Conservation (phyloP, 139 green algal species). For the Picochlorum sp. region DNA sequence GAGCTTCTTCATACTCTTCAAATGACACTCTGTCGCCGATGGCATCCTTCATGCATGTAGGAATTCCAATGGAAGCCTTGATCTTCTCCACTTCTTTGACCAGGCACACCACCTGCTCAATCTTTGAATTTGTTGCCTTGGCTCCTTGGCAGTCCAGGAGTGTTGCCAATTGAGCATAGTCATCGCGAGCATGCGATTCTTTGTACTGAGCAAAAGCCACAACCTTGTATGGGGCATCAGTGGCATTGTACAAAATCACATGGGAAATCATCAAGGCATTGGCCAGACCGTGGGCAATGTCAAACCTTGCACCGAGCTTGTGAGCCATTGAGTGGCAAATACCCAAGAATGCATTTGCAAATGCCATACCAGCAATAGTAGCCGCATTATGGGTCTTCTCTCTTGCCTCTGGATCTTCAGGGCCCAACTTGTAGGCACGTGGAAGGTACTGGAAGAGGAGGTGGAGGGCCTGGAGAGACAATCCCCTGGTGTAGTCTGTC, state of each 20-base stretch:
- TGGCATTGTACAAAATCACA: slow-evolving; percentile 64
- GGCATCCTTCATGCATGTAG: slow-evolving; percentile 44
- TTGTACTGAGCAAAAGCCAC: slow-evolving; percentile 63
- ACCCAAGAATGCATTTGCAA: slow-evolving; percentile 68
- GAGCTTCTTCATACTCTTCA: slow-evolving; percentile 24
- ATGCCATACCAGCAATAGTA: slow-evolving; percentile 68
- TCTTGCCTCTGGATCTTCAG: slow-evolving; percentile 41
- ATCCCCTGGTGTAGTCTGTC: slow-evolving; percentile 56
- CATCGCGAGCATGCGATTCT: slow-evolving; percentile 37
- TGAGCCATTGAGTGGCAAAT: slow-evolving; percentile 56
- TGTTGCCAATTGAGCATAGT: slow-evolving; percentile 49
- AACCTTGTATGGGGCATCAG: slow-evolving; percentile 55
- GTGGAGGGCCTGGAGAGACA: slow-evolving; percentile 26
- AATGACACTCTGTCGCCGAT: slow-evolving; percentile 24
- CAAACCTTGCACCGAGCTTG: slow-evolving; percentile 38
- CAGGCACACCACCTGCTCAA: slow-evolving; percentile 36
- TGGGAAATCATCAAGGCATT: slow-evolving; percentile 59
- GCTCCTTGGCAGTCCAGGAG: slow-evolving; percentile 46
- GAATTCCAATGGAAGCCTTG: slow-evolving; percentile 43
- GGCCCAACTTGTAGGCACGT: slow-evolving; percentile 36
- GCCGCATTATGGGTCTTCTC: slow-evolving; percentile 62
- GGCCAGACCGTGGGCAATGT: slow-evolving; percentile 54
- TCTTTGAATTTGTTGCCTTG: slow-evolving; percentile 39
- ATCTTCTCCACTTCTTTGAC: slow-evolving; percentile 56
- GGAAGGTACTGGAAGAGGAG: slow-evolving; percentile 56